These are phyloP conservation scores for Metarhizium brunneum DNA, from an alignment of 2,329 filamentous ascomycete species.

Conservation along the genomic window DNA sequence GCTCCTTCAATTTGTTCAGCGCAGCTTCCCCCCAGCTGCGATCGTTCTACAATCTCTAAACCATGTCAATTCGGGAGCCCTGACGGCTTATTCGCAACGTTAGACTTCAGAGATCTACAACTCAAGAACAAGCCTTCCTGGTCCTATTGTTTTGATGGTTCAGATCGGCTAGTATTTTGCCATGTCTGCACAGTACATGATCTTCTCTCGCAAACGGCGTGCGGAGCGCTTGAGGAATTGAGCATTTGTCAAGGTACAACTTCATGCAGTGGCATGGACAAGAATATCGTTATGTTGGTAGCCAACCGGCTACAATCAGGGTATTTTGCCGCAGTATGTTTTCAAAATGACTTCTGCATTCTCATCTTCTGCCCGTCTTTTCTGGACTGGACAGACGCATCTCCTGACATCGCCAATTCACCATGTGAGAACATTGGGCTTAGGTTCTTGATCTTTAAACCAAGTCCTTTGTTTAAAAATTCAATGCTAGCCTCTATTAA, in stretches of 20 bases:
- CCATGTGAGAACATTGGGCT: slow-evolving; percentile 12
- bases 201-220: slow-evolving; percentile 13
- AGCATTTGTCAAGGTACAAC: slow-evolving; percentile 13
- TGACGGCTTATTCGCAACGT: not conserved
- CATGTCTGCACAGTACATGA: slow-evolving; percentile 25
- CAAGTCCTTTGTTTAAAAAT: slow-evolving; percentile 11
- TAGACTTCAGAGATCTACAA: slow-evolving; percentile 10
- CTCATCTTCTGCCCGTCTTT: slow-evolving; percentile 29
- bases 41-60: slow-evolving; percentile 3
- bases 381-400: not conserved
- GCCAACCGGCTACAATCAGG: slow-evolving; percentile 25
- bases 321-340: slow-evolving; percentile 26
- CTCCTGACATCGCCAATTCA: not conserved
- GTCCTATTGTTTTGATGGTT: slow-evolving; percentile 16
- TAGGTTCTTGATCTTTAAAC: slow-evolving; percentile 28
- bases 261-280: slow-evolving; percentile 4
- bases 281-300: slow-evolving; percentile 16
- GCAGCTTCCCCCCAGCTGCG: not conserved
- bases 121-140: slow-evolving; percentile 13
- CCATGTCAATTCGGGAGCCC: slow-evolving; percentile 8
- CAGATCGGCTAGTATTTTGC: slow-evolving; percentile 20
- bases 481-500: slow-evolving; percentile 17
- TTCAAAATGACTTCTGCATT: slow-evolving; percentile 18
- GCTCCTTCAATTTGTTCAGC: not conserved
- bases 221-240: slow-evolving; percentile 4